phyloP scores from a whole-genome alignment of 2,329 filamentous ascomycete genomes.

The Apiospora kogelbergensis region DNA sequence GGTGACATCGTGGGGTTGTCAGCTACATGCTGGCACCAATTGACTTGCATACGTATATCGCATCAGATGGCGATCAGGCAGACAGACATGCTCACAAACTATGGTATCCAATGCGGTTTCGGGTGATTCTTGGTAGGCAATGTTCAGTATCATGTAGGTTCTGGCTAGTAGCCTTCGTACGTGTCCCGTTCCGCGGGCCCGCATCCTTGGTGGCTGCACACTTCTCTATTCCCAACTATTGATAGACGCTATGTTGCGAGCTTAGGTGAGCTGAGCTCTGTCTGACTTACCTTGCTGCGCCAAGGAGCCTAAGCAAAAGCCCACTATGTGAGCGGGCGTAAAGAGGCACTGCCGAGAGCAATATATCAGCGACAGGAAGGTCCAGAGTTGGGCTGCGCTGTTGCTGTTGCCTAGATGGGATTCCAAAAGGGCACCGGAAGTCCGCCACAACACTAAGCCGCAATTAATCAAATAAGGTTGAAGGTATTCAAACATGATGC shows the following conservation, averaged over 20 bases:
- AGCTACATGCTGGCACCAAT: constrained; percentile 2
- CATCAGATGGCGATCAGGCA: constrained; percentile 1
- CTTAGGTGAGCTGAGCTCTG: neutral
- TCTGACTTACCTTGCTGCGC: neutral
- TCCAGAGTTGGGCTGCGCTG: neutral
- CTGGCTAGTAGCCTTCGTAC: neutral
- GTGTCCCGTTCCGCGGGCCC: neutral
- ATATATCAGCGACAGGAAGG: neutral
- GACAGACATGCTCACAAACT: neutral
- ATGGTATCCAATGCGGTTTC: neutral
- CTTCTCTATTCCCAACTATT: neutral
- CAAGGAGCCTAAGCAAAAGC: neutral
- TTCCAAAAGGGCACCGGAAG: neutral
- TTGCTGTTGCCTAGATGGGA: neutral
- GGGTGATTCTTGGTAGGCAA: neutral
- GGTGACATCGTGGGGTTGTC: neutral
- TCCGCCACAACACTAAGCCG: neutral
- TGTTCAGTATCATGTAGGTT: neutral
- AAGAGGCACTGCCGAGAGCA: neutral
- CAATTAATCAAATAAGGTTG: neutral
- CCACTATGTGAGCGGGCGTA: neutral
- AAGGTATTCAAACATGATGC: neutral
- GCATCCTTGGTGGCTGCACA: neutral
- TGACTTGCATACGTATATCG: neutral
- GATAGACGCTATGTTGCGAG: neutral